phyloP scores from a whole-genome alignment of 1,284 basidiomycete species.

The Moniliophthora roreri region DNA sequence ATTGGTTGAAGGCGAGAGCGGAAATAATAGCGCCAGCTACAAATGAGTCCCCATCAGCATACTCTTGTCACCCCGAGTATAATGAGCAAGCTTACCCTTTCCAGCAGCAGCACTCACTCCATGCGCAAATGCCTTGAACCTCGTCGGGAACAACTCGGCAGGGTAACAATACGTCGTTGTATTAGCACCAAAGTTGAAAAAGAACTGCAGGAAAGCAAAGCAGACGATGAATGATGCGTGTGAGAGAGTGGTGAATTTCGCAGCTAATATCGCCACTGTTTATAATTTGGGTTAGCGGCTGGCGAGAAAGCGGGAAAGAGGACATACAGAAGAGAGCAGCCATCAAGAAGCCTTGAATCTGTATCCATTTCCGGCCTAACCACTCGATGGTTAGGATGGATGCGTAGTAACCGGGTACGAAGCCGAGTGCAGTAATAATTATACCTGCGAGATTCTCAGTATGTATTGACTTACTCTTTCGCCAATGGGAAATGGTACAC shows the following conservation, averaged over 20 bases:
- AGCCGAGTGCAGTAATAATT: conserved; percentile 20
- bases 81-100: too few relatives aligned
- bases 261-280: conserved; percentile 62
- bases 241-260: conserved; percentile 61
- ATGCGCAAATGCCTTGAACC: conserved; percentile 78
- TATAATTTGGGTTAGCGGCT: background rate
- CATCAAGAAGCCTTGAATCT: conserved; percentile 76
- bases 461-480: too few relatives aligned
- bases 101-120: conserved; percentile 79
- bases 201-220: conserved; percentile 65
- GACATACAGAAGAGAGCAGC: conserved; percentile 67
- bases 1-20: conserved; percentile 23
- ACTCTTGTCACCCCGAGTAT: too few relatives aligned
- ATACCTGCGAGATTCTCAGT: too few relatives aligned
- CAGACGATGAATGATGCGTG: conserved; percentile 70
- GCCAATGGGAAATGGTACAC: too few relatives aligned
- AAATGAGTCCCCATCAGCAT: too few relatives aligned
- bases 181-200: conserved; percentile 89
- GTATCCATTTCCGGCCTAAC: conserved; percentile 73
- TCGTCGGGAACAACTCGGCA: conserved; percentile 88
- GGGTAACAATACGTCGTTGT: conserved; percentile 72
- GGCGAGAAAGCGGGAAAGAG: background rate
- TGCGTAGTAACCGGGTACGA: conserved; percentile 60
- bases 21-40: conserved; percentile 75
- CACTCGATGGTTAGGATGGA: conserved; percentile 70